These are phyloP conservation scores for Rhododendron molle DNA, from an alignment of 148 eudicot species.

Conservation along the genomic window DNA sequence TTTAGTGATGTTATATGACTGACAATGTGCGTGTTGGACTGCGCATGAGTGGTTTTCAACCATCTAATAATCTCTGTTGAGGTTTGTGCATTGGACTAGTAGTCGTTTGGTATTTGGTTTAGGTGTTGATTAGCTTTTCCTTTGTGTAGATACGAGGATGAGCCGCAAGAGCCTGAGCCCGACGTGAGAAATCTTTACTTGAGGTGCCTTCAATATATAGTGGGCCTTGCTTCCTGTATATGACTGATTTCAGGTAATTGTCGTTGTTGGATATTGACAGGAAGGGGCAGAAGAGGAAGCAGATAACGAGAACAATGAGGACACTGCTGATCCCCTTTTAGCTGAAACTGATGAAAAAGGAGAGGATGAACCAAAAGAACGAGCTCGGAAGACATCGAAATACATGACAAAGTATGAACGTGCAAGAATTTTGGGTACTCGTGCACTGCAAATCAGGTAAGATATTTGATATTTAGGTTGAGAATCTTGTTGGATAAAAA, in stretches of 20 bases:
- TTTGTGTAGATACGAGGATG: slow-evolving; percentile 38
- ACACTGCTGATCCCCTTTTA: slow-evolving; percentile 50
- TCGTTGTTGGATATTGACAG: slow-evolving; percentile 18
- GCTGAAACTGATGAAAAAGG: slow-evolving; percentile 64
- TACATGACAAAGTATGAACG: slow-evolving; percentile 80
- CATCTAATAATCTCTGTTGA: not conserved
- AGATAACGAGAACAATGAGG: slow-evolving; percentile 50
- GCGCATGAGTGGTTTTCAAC: not conserved
- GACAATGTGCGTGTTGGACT: not conserved
- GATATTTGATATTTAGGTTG: not conserved
- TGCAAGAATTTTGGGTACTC: slow-evolving; percentile 63
- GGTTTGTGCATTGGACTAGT: not conserved
- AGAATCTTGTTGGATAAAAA: not conserved
- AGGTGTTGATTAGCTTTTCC: not conserved
- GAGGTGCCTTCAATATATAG: not conserved
- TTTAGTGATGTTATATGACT: not conserved
- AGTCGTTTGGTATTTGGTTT: not conserved
- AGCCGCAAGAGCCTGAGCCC: slow-evolving; percentile 45
- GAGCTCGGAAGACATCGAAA: slow-evolving; percentile 73
- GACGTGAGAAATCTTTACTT: slow-evolving; percentile 28
- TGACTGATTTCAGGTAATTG: not conserved
- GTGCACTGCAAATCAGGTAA: slow-evolving; percentile 65
- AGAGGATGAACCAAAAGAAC: slow-evolving; percentile 48
- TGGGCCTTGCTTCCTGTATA: not conserved
- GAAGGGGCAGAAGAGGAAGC: slow-evolving; percentile 63